Percentiles rank a stretch among this genome's conserved stretches.
Evolutionary conservation across 768 basidiomycete genomes (phyloP).

Genomic region (Tremella mesenterica): DNA sequence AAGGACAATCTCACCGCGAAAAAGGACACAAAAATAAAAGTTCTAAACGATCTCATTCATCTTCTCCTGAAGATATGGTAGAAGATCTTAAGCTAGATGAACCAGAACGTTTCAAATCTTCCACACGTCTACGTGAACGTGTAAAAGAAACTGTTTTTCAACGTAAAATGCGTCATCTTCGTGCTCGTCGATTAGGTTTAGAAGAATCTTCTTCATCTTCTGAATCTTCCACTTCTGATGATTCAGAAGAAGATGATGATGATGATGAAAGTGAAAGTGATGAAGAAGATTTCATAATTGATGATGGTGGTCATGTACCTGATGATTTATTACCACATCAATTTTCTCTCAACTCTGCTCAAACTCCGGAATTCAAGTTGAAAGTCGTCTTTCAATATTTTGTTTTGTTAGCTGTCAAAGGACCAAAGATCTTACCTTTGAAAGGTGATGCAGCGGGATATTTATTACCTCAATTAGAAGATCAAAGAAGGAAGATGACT

Average conservation of each 20-base stretch:
- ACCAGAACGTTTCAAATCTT: conserved; percentile 32
- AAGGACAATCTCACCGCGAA: too few species aligned
- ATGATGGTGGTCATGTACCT: conserved; percentile 39
- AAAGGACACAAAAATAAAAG: too few species aligned
- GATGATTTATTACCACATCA: conserved; percentile 44
- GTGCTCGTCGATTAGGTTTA: conserved; percentile 13
- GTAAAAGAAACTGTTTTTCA: conserved; percentile 22
- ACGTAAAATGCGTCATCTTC: conserved; percentile 21
- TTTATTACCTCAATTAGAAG: conserved; percentile 26
- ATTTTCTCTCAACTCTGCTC: conserved; percentile 44
- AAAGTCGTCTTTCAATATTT: conserved; percentile 81
- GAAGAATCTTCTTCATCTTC: conserved; percentile 6
- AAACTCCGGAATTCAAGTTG: conserved; percentile 63
- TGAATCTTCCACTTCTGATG: background rate
- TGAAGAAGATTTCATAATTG: conserved; percentile 45
- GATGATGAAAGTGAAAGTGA: conserved; percentile 20
- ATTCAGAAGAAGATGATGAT: conserved; percentile 16
- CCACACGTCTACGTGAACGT: conserved; percentile 16
- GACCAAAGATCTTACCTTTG: conserved; percentile 24
- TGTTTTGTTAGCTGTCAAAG: conserved; percentile 63
- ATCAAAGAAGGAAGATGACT: conserved; percentile 48
- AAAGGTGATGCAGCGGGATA: conserved; percentile 21
- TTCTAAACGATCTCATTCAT: too few species aligned
- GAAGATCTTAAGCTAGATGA: conserved; percentile 37
- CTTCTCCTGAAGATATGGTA: conserved; percentile 19